Percentiles rank a stretch among this genome's conserved stretches.
Conservation (phyloP, 2,329 filamentous ascomycete species). For the Aspergillus carbonarius region DNA sequence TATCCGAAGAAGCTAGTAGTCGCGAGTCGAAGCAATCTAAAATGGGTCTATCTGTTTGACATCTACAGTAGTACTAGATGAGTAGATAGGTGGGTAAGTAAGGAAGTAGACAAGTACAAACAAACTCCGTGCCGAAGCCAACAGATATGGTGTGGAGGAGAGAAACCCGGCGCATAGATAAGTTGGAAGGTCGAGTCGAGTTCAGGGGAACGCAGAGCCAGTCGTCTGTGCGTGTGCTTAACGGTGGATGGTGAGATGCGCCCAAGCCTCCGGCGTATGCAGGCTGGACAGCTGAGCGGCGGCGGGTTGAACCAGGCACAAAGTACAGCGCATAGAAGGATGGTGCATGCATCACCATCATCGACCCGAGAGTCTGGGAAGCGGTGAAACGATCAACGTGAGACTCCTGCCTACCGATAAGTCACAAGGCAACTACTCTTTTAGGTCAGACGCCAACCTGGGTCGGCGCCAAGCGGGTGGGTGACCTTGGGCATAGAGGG, state of each 20-base stretch:
- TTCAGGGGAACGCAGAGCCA: neutral
- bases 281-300: neutral
- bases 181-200: neutral
- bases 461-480: slow-evolving; percentile 5
- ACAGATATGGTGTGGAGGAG: neutral
- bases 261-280: neutral
- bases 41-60: neutral
- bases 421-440: slow-evolving; percentile 6
- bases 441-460: neutral
- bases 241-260: neutral
- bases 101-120: no score
- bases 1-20: neutral
- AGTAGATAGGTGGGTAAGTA: no score
- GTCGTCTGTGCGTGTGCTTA: neutral
- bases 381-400: slow-evolving; percentile 19
- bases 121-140: neutral
- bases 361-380: slow-evolving; percentile 21
- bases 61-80: neutral
- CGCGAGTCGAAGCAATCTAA: neutral
- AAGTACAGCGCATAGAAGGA: slow-evolving; percentile 22
- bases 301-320: neutral
- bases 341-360: slow-evolving; percentile 38
- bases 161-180: neutral
- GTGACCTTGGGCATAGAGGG: slow-evolving; percentile 1
- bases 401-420: neutral